Conservation (phyloP, 176 grass and related monocot genomes). For the Urochloa ruziziensis region DNA sequence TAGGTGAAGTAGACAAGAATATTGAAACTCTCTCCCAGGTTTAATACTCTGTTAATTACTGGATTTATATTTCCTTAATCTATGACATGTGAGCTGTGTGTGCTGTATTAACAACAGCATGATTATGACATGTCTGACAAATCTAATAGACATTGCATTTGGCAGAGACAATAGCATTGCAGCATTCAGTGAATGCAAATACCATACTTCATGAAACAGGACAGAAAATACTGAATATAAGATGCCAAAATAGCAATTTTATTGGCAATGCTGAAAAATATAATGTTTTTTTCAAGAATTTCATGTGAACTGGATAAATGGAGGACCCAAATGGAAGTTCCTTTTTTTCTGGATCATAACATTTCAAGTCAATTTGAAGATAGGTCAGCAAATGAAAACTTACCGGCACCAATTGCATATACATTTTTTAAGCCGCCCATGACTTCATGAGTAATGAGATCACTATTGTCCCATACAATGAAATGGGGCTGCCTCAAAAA, state of each 20-base stretch:
- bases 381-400: slow-evolving; percentile 7
- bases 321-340: neutral
- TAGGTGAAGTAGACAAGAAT: neutral
- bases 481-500: slow-evolving; percentile 98
- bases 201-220: neutral
- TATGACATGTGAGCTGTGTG: neutral
- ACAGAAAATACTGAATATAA: neutral
- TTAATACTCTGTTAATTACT: neutral
- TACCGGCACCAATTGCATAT: slow-evolving; percentile 97
- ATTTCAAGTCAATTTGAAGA: neutral
- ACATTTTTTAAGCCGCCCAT: slow-evolving; percentile 98
- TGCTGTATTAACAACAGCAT: neutral
- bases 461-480: slow-evolving; percentile 95
- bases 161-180: neutral
- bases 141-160: slow-evolving; percentile 7
- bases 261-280: neutral
- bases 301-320: neutral
- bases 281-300: neutral
- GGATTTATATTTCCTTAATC: neutral
- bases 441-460: slow-evolving; percentile 93
- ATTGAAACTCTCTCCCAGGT: neutral
- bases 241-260: neutral
- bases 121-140: neutral
- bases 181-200: neutral
- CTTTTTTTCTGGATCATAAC: neutral